Evolutionary conservation across 2,329 filamentous ascomycete species (phyloP).

Genomic region (Fusarium decemcellulare): DNA sequence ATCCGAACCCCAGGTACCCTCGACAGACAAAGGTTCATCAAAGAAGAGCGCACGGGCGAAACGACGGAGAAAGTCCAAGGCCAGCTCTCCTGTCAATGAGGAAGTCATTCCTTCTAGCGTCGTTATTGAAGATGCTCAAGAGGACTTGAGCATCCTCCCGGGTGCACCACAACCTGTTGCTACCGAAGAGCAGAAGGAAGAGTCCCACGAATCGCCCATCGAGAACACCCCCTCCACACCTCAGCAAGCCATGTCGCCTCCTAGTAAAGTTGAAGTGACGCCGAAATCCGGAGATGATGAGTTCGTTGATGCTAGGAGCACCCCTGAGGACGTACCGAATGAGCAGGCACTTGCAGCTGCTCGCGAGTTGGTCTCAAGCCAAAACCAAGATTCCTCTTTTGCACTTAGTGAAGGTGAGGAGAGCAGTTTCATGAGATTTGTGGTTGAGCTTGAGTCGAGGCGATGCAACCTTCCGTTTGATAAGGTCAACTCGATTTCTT

Average conservation of each 20-base stretch:
- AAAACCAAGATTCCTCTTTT: conserved; percentile 53
- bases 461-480: conserved; percentile 48
- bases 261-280: conserved; percentile 49
- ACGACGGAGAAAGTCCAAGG: conserved; percentile 32
- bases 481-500: conserved; percentile 31
- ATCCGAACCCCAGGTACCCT: conserved; percentile 16
- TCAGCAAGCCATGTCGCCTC: conserved; percentile 36
- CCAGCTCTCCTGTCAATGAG: conserved; percentile 26
- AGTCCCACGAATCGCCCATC: conserved; percentile 5
- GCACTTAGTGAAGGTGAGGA: conserved; percentile 62
- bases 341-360: conserved; percentile 11
- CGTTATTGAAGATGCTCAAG: conserved; percentile 34
- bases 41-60: conserved; percentile 27
- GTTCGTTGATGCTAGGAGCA: conserved; percentile 65
- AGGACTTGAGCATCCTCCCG: conserved; percentile 6
- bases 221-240: conserved; percentile 27
- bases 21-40: conserved; percentile 10
- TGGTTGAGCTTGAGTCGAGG: conserved; percentile 64
- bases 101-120: conserved; percentile 51
- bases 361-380: conserved; percentile 17
- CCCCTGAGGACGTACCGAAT: conserved; percentile 50
- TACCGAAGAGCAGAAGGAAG: conserved; percentile 16
- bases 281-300: conserved; percentile 62
- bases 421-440: conserved; percentile 62
- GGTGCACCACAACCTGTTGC: conserved; percentile 10